These are phyloP conservation scores for Fusarium longipes DNA, from an alignment of 2,329 filamentous ascomycete genomes.

Conservation along the genomic window DNA sequence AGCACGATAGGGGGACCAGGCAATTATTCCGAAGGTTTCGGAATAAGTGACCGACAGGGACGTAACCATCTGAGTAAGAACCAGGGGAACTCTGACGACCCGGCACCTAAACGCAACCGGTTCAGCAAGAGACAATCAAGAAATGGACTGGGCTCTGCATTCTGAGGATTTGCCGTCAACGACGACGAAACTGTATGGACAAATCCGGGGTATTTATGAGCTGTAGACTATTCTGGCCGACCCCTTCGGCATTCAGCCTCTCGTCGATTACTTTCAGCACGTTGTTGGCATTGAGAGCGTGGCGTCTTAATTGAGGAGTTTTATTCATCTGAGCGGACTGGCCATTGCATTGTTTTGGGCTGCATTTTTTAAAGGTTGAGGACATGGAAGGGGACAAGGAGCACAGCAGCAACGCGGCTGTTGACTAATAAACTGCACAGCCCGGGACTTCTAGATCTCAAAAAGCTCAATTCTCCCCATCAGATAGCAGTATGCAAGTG, in stretches of 20 bases:
- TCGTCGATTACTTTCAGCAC: slow-evolving; percentile 43
- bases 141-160: slow-evolving; percentile 90
- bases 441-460: slow-evolving; percentile 14
- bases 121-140: slow-evolving; percentile 96
- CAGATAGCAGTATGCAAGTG: neutral
- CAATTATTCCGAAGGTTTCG: slow-evolving; percentile 64
- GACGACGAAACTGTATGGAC: slow-evolving; percentile 15
- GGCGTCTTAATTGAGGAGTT: slow-evolving; percentile 49
- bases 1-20: slow-evolving; percentile 74
- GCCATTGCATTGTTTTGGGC: slow-evolving; percentile 41
- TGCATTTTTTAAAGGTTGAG: slow-evolving; percentile 42
- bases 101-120: slow-evolving; percentile 66
- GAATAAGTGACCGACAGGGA: slow-evolving; percentile 62
- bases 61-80: slow-evolving; percentile 70
- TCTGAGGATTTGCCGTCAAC: slow-evolving; percentile 62
- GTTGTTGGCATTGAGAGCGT: slow-evolving; percentile 50
- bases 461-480: neutral
- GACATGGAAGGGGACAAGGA: slow-evolving; percentile 13
- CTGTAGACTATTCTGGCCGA: slow-evolving; percentile 25
- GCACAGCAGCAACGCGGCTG: slow-evolving; percentile 1
- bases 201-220: slow-evolving; percentile 20
- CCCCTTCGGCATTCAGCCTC: slow-evolving; percentile 37
- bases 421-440: slow-evolving; percentile 8
- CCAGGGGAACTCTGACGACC: slow-evolving; percentile 66
- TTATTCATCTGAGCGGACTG: slow-evolving; percentile 40